Evolutionary conservation across 305 asterid species (phyloP).

Genomic region (Fraxinus baroniana): DNA sequence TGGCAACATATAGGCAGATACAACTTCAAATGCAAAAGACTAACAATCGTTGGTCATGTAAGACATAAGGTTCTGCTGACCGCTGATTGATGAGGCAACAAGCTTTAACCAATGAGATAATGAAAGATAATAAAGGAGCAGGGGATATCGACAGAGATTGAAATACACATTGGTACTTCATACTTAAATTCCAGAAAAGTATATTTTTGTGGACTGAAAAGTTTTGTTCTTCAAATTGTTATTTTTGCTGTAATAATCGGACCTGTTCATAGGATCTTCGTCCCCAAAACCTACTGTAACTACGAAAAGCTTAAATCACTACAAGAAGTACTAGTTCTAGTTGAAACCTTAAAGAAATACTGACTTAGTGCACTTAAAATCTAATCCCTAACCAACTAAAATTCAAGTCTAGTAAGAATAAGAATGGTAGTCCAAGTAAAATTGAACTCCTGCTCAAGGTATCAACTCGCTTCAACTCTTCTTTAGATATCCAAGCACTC

Average conservation of each 20-base stretch:
- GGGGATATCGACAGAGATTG: background rate
- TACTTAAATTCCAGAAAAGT: background rate
- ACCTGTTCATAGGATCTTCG: background rate
- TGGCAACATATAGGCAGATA: background rate
- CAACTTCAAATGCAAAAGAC: background rate
- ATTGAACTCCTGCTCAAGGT: background rate
- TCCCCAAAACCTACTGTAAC: background rate
- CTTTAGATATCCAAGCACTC: background rate
- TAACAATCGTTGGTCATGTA: background rate
- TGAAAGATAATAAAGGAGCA: background rate
- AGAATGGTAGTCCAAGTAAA: background rate
- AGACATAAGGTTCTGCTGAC: background rate
- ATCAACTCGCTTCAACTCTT: background rate
- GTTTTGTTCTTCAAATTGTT: background rate
- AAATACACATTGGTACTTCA: background rate
- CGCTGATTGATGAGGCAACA: background rate
- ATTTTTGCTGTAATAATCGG: background rate
- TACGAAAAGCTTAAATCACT: background rate
- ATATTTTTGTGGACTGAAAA: background rate
- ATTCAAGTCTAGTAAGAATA: background rate
- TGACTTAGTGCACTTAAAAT: background rate
- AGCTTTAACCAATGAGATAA: background rate
- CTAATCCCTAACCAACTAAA: background rate
- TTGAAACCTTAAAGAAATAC: background rate
- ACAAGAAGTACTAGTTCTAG: background rate